Percentiles rank a stretch among this genome's conserved stretches.
Evolutionary conservation across 2,329 filamentous ascomycete genomes (phyloP).

Genomic region (Hirsutella thompsonii): DNA sequence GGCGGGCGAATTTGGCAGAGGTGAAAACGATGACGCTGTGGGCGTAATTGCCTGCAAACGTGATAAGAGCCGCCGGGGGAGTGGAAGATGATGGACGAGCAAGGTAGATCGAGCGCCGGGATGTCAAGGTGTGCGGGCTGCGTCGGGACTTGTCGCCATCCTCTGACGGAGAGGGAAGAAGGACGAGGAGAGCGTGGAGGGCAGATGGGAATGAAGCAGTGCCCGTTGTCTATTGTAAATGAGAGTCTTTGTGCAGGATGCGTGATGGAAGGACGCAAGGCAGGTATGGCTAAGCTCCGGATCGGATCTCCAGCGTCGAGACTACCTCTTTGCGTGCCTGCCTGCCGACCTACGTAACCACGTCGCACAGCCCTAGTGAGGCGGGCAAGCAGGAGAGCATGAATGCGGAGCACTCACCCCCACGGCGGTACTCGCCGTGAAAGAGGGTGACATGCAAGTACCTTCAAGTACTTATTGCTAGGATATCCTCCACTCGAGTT

Average conservation of each 20-base stretch:
- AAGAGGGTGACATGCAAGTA: too few relatives aligned
- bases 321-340: too few relatives aligned
- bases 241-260: not conserved
- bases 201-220: not conserved
- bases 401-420: too few relatives aligned
- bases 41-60: not conserved
- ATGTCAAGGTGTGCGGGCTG: constrained; percentile 6
- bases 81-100: not conserved
- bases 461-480: too few relatives aligned
- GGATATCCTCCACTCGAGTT: too few relatives aligned
- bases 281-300: not conserved
- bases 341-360: too few relatives aligned
- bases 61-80: not conserved
- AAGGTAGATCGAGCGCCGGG: constrained; percentile 1
- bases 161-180: not conserved
- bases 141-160: constrained; percentile 11
- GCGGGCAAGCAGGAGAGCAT: not conserved
- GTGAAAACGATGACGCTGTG: too few relatives aligned
- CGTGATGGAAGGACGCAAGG: not conserved
- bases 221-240: not conserved
- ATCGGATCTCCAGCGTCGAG: too few relatives aligned
- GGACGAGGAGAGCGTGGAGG: not conserved
- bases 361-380: not conserved
- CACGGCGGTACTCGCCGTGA: too few relatives aligned
- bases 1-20: too few relatives aligned